Conservation (phyloP, 371 early-diverging fungal genomes). For the Phascolomyces articulosus region DNA sequence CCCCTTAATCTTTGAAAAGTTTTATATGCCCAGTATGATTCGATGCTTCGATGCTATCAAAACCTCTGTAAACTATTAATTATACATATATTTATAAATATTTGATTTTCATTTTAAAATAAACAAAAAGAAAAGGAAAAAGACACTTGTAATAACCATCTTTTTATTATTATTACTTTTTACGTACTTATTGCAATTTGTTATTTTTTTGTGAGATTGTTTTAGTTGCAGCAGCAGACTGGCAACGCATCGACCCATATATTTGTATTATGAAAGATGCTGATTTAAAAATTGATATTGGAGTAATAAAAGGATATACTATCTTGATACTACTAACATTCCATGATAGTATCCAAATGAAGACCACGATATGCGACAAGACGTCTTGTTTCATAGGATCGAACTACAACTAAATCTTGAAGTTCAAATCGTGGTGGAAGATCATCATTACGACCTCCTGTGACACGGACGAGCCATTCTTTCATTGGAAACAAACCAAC, state of each 20-base stretch:
- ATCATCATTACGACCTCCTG: background rate
- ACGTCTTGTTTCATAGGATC: background rate
- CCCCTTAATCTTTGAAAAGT: slow-evolving; percentile 93
- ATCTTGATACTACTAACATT: too few species aligned
- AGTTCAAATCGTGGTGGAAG: background rate
- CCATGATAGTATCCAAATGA: background rate
- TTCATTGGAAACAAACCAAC: background rate
- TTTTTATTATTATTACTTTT: too few species aligned
- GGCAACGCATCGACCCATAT: too few species aligned
- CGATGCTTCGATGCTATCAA: slow-evolving; percentile 91
- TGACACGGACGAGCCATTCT: background rate
- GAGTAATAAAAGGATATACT: too few species aligned
- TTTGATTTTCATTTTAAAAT: background rate
- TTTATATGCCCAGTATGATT: slow-evolving; percentile 90
- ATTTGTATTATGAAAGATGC: too few species aligned
- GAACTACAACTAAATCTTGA: background rate
- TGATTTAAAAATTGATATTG: too few species aligned
- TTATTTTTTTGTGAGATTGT: too few species aligned
- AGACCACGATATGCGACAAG: background rate
- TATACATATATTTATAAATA: background rate
- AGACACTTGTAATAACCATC: too few species aligned
- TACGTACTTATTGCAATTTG: too few species aligned
- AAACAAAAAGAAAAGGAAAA: background rate
- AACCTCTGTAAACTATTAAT: slow-evolving; percentile 74
- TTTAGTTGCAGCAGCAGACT: too few species aligned